These are phyloP conservation scores for Agrostemma githago DNA, from an alignment of 148 eudicot species.

Conservation along the genomic window DNA sequence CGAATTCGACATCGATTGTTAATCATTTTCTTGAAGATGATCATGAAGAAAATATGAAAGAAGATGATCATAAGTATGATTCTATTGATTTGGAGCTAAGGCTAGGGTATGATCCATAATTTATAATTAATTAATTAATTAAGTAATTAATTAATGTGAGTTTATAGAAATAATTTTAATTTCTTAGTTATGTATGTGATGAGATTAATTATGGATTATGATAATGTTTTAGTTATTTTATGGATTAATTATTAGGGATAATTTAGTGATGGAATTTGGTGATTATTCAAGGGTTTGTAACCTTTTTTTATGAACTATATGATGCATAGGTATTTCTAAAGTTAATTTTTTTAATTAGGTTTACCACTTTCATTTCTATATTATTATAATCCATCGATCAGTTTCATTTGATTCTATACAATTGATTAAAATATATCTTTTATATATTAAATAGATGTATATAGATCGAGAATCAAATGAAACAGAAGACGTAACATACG, in stretches of 20 bases:
- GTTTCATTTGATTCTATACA: too few species aligned
- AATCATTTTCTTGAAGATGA: not conserved
- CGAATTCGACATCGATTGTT: slow-evolving; percentile 10
- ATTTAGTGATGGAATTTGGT: not conserved
- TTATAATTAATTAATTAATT: not conserved
- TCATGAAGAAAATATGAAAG: slow-evolving; percentile 5
- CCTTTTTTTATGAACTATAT: too few species aligned
- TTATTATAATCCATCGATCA: too few species aligned
- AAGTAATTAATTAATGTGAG: not conserved
- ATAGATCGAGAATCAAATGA: too few species aligned
- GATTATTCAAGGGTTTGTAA: too few species aligned
- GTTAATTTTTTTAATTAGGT: too few species aligned
- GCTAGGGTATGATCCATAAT: slow-evolving; percentile 38
- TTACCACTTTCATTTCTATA: too few species aligned
- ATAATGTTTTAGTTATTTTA: not conserved
- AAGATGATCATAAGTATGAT: slow-evolving; percentile 4
- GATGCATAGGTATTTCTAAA: too few species aligned
- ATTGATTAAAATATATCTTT: too few species aligned
- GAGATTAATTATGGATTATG: not conserved
- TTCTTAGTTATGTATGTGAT: not conserved
- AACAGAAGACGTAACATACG: too few species aligned
- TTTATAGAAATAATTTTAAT: too few species aligned
- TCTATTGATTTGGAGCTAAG: slow-evolving; percentile 58
- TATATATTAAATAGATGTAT: too few species aligned
- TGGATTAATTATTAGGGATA: not conserved